Percentiles rank a stretch among this genome's conserved stretches.
Evolutionary conservation across 2,329 filamentous ascomycete species (phyloP).

Genomic region (Bisporella sp.): DNA sequence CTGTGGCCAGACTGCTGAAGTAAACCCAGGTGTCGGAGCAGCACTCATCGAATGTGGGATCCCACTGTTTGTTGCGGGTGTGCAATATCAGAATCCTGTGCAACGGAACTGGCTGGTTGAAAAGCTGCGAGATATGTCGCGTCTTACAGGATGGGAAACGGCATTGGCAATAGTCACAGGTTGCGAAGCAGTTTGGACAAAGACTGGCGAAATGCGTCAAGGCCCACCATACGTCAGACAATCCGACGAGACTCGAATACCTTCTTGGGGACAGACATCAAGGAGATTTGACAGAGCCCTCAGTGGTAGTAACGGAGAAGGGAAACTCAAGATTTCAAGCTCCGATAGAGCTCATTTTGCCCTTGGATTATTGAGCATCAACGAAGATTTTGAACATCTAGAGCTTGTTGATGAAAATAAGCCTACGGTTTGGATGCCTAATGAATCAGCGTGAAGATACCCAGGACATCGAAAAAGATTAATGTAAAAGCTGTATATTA

Average conservation of each 20-base stretch:
- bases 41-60: constrained; percentile 79
- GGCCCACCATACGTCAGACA: constrained; percentile 66
- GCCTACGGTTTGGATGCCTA: not conserved
- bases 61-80: constrained; percentile 77
- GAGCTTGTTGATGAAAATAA: constrained; percentile 37
- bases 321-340: constrained; percentile 53
- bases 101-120: constrained; percentile 76
- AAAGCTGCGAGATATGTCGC: constrained; percentile 67
- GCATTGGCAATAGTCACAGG: constrained; percentile 74
- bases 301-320: constrained; percentile 38
- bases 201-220: constrained; percentile 62
- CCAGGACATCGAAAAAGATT: not conserved
- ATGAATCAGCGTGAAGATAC: not conserved
- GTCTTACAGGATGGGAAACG: constrained; percentile 81
- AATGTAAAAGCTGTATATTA: not conserved
- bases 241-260: constrained; percentile 28
- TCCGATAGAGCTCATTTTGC: constrained; percentile 65
- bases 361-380: constrained; percentile 70
- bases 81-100: constrained; percentile 62
- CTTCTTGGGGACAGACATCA: constrained; percentile 41
- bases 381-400: constrained; percentile 63
- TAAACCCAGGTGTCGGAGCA: constrained; percentile 73
- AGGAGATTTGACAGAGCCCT: constrained; percentile 46
- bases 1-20: constrained; percentile 37
- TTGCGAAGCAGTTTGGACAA: constrained; percentile 79